Base-by-base conservation (phyloP, 495 filamentous ascomycete genomes). In the Rhypophila decipiens region DNA sequence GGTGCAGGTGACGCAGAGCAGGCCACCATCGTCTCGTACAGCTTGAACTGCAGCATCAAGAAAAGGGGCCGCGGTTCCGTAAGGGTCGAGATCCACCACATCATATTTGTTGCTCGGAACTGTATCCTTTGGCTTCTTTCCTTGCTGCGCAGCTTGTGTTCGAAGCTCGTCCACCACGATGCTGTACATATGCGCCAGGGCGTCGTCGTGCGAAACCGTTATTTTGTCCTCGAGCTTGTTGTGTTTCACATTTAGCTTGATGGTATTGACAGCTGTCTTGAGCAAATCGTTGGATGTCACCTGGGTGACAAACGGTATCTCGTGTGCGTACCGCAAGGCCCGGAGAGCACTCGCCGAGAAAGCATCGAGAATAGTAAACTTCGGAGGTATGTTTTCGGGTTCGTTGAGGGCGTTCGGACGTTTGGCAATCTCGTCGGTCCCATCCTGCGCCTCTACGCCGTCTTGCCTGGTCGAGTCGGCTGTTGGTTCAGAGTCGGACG, bases 71-170 rank as follows among this genome's bases (percentile, higher is more conserved):
- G 94, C 93, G 1, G 86, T 88, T 15, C 93, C 93, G 59, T 97
- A 99, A 0, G 93, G 93, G 62, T 99, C 93, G 17, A 99, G 77
- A 60, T 99, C 93, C 49, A 99, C 94, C 24, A 96, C 88, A 56
- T 97, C 83, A 66, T 95, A 97, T 53, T 75, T 82, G 22, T 65
- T 63, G 20, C 56, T 62, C n/a, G n/a, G n/a, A n/a, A n/a, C n/a
- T n/a, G n/a, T n/a, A n/a, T n/a, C n/a, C 39, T 57, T 57, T 46
- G 42, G 55, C 20, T 53, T 50, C 22, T 53, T 59, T 36, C 59
- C 54, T 4, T 53, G 27, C 4, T 52, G 49, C 10, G 49, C 18
- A 4, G 66, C 59, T 17, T 44, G 56, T 17, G 59, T 61, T 2
- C 66, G 58, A 23, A 63, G 62, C 36, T 70, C 64, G 15, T 71